Evolutionary conservation across 2,329 filamentous ascomycete species (phyloP), one percentile per base, ranked within the genome.

Genomic region (Ceratocystis diversiconidia): DNA sequence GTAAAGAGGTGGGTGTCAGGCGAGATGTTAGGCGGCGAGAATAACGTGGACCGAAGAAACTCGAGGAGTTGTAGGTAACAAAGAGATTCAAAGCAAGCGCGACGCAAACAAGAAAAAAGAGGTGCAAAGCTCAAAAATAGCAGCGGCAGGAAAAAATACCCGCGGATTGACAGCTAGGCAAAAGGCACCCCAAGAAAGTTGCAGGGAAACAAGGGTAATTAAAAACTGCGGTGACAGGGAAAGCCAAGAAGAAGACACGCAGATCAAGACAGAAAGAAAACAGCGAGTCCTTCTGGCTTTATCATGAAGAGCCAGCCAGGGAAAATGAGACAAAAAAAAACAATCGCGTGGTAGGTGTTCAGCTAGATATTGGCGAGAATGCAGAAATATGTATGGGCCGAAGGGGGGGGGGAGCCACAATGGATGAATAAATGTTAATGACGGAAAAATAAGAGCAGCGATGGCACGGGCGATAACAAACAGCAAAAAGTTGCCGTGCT

Each of bases 341-440:
- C 30, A 36, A 36, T 12, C 32, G 32, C 32, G 32, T 36, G 32
- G 32, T 36, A 36, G 19, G 3, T 52, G 19, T 52, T 28, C 25
- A 19, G 19, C 8, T 22, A 52, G 19, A 52, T 25, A 5, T 36
- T 36, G 32, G 32, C 8, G 32, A 36, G 32, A 36, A 36, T 36
- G 3, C 10, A 36, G 32, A 36, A 36, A 36, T 36, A 36, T 36
- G 32, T 36, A 36, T 36, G 10, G 32, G 32, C 8, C 32, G 3
- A 36, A 36, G 32, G 32, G 32, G 32, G 32, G 32, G 7, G 32
- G 32, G 30, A 3, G 32, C 32, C 32, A 36, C 32, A 32, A 59
- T 43, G 55, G 64, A 57, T 61, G 64, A 65, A 69, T 65, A 57
- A 52, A 68, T 61, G 65, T 65, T 57, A 48, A 63, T 46, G 36